Evolutionary conservation across 306 rosid genomes (phyloP).

Genomic region (Lathyrus oleraceus): DNA sequence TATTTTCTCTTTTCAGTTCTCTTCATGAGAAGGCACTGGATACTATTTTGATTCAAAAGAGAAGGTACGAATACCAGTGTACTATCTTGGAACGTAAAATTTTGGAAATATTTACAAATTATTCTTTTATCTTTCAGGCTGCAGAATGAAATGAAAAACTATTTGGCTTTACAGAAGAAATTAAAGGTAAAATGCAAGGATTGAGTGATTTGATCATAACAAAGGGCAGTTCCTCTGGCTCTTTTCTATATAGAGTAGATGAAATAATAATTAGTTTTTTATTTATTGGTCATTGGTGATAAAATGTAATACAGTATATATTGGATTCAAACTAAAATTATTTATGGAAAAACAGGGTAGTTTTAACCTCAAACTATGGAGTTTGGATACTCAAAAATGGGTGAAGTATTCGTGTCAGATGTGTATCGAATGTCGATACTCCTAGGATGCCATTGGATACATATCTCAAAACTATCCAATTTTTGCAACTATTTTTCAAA

Average conservation of each 20-base stretch:
- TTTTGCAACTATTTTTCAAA: not conserved
- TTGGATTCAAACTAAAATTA: not conserved
- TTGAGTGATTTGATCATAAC: conserved; percentile 22
- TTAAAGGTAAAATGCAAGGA: conserved; percentile 65
- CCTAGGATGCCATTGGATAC: not conserved
- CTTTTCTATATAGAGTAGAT: conserved; percentile 7
- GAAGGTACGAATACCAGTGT: conserved; percentile 57
- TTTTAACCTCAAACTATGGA: not conserved
- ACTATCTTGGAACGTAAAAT: conserved; percentile 22
- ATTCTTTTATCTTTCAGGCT: conserved; percentile 59
- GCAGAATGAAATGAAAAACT: conserved; percentile 70
- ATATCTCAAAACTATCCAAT: not conserved
- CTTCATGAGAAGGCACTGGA: conserved; percentile 68
- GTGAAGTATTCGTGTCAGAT: not conserved
- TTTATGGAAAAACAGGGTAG: conserved; percentile 6
- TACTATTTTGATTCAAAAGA: conserved; percentile 70
- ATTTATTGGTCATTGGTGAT: conserved; percentile 1
- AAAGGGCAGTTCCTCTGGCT: not conserved
- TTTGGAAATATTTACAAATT: conserved; percentile 31
- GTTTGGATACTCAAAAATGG: not conserved
- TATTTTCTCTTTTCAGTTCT: conserved; percentile 69
- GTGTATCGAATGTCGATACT: not conserved
- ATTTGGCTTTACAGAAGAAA: conserved; percentile 57
- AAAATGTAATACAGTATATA: too few relatives aligned
- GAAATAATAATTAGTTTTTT: conserved; percentile 16